These are phyloP conservation scores for Geotrichum aggregatum DNA, from an alignment of 1,139 yeast genomes.

Conservation along the genomic window DNA sequence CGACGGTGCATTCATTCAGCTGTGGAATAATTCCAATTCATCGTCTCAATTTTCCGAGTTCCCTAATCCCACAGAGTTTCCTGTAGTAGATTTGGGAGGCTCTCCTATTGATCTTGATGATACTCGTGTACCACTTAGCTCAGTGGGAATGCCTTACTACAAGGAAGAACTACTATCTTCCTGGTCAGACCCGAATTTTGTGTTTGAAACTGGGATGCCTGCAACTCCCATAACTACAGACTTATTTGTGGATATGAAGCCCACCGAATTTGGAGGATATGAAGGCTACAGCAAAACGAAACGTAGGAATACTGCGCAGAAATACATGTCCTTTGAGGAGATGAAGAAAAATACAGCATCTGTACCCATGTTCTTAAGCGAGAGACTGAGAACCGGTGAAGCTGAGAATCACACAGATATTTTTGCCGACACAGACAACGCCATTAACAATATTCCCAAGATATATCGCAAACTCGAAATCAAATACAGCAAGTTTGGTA, in stretches of 20 bases:
- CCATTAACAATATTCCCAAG: conserved; percentile 49
- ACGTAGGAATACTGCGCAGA: conserved; percentile 37
- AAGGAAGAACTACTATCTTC: conserved; percentile 73
- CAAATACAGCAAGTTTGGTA: conserved; percentile 84
- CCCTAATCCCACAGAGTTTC: conserved; percentile 51
- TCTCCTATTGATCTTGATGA: conserved; percentile 45
- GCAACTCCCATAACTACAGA: conserved; percentile 33
- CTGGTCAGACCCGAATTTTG: conserved; percentile 44
- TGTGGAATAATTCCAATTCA: conserved; percentile 56
- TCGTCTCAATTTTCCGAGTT: conserved; percentile 45
- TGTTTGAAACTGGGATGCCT: conserved; percentile 38
- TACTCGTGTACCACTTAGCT: conserved; percentile 54
- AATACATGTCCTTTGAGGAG: conserved; percentile 46
- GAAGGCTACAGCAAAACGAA: conserved; percentile 55
- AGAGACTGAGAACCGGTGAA: conserved; percentile 42
- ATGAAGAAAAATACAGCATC: conserved; percentile 35
- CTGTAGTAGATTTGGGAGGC: conserved; percentile 36
- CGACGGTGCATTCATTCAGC: conserved; percentile 60
- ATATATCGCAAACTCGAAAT: conserved; percentile 74
- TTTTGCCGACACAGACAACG: conserved; percentile 29
- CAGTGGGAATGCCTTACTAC: conserved; percentile 85
- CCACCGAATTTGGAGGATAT: conserved; percentile 31
- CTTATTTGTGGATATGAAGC: conserved; percentile 30
- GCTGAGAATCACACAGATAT: conserved; percentile 28
- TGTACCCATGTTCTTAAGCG: conserved; percentile 71